Percentiles rank a stretch among this genome's conserved stretches.
phyloP scores from a whole-genome alignment of 2,329 filamentous ascomycete genomes.

The Ophiobolus disseminans region DNA sequence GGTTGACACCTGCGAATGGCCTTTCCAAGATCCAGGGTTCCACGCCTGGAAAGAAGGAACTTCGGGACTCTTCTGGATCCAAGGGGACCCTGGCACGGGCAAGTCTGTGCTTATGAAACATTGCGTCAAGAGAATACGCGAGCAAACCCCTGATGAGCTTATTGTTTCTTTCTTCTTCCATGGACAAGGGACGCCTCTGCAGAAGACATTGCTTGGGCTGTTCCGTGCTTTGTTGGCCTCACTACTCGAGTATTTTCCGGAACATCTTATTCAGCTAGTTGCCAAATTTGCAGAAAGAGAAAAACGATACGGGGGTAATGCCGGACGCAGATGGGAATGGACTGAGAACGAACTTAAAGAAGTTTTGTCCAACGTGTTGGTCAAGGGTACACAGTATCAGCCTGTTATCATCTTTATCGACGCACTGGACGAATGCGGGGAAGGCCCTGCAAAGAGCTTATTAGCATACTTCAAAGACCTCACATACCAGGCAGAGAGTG shows the following conservation, averaged over 20 bases:
- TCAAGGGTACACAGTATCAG: conserved; percentile 4
- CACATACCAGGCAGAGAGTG: conserved; percentile 13
- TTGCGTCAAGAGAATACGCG: conserved; percentile 24
- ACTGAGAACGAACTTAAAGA: conserved; percentile 18
- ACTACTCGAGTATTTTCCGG: conserved; percentile 11
- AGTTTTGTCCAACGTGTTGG: conserved; percentile 12
- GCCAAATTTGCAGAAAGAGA: conserved; percentile 15
- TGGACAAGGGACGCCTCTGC: conserved; percentile 18
- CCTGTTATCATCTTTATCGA: conserved; percentile 19
- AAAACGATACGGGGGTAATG: conserved; percentile 12
- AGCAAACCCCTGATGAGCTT: not conserved
- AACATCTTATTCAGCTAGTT: conserved; percentile 14
- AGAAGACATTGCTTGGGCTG: conserved; percentile 21
- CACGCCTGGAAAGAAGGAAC: conserved; percentile 44
- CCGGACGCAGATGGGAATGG: conserved; percentile 17
- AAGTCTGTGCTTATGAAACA: conserved; percentile 54
- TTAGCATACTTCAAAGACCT: conserved; percentile 15
- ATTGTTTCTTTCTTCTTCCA: conserved; percentile 28
- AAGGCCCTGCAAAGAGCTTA: conserved; percentile 13
- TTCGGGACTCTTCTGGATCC: conserved; percentile 55
- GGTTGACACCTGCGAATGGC: conserved; percentile 46
- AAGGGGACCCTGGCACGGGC: conserved; percentile 36
- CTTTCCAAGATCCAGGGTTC: conserved; percentile 44
- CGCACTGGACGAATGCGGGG: conserved; percentile 19
- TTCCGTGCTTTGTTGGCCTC: conserved; percentile 23